These are phyloP conservation scores for Bromus sterilis DNA, from an alignment of 176 grass and related monocot species.

Conservation along the genomic window DNA sequence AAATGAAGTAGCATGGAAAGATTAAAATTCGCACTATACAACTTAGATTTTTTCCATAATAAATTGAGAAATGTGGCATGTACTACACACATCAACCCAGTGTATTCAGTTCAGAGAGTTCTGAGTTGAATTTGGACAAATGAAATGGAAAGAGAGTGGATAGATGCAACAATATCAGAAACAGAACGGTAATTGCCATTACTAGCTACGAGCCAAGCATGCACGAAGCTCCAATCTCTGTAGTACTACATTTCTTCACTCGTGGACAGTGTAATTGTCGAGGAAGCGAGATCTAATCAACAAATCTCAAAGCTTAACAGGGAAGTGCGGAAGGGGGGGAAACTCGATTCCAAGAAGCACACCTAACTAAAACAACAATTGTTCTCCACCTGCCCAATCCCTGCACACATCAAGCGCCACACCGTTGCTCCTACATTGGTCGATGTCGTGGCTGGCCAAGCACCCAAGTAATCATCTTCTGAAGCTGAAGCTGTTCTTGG, in stretches of 20 bases:
- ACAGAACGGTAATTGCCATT: background rate
- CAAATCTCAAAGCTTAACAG: background rate
- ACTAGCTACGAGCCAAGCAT: background rate
- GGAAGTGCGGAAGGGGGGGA: background rate
- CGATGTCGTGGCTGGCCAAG: background rate
- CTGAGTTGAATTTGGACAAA: background rate
- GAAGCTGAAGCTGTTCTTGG: conserved; percentile 25
- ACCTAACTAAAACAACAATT: background rate
- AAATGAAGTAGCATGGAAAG: too few relatives aligned
- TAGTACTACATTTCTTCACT: background rate
- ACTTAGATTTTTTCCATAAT: too few relatives aligned
- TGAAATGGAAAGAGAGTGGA: background rate
- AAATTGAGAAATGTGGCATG: too few relatives aligned
- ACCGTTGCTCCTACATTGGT: background rate
- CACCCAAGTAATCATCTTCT: background rate
- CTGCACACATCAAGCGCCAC: background rate
- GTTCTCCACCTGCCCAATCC: background rate
- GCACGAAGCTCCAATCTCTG: background rate
- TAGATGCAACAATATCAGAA: background rate
- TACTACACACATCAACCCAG: too few relatives aligned
- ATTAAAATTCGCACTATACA: too few relatives aligned
- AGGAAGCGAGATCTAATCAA: background rate
- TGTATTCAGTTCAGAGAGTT: background rate
- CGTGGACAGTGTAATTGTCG: background rate
- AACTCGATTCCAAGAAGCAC: background rate